A percentile compares a stretch with the other conserved stretches of the same genome.
Conservation (phyloP, 73 alveolate genomes). For the Tetrahymena malaccensis region DNA sequence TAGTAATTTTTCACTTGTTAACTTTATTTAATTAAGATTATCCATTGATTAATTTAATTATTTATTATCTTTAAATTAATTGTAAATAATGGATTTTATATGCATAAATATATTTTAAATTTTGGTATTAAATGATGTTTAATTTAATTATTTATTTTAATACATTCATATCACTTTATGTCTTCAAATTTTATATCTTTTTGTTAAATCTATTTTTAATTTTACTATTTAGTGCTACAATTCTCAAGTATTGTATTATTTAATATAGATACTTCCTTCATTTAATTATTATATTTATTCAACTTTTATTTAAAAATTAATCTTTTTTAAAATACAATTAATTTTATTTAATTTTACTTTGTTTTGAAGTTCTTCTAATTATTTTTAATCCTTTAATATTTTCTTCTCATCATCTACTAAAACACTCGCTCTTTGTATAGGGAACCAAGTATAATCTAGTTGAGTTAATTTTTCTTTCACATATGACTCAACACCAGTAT, state of each 20-base stretch:
- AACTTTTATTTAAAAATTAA: not conserved
- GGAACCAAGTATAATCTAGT: not conserved
- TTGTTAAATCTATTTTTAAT: not conserved
- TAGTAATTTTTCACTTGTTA: too few relatives aligned
- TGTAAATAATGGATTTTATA: too few relatives aligned
- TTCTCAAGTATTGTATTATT: not conserved
- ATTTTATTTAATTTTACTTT: not conserved
- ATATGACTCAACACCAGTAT: constrained; percentile 26
- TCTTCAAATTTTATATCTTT: not conserved
- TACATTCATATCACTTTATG: not conserved
- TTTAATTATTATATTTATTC: not conserved
- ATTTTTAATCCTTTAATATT: not conserved
- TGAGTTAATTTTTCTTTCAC: not conserved
- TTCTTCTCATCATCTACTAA: not conserved
- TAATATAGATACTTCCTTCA: not conserved
- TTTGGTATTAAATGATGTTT: too few relatives aligned
- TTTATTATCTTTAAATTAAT: too few relatives aligned
- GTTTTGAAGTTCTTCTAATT: not conserved
- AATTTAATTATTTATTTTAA: too few relatives aligned
- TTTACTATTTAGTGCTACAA: not conserved
- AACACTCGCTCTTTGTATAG: constrained; percentile 27
- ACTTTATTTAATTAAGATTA: too few relatives aligned
- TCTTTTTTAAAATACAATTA: too few relatives aligned
- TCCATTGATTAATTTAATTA: too few relatives aligned
- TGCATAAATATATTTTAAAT: too few relatives aligned